Conservation (phyloP, 1,139 yeast genomes). For the Saccharomyces hybrid region DNA sequence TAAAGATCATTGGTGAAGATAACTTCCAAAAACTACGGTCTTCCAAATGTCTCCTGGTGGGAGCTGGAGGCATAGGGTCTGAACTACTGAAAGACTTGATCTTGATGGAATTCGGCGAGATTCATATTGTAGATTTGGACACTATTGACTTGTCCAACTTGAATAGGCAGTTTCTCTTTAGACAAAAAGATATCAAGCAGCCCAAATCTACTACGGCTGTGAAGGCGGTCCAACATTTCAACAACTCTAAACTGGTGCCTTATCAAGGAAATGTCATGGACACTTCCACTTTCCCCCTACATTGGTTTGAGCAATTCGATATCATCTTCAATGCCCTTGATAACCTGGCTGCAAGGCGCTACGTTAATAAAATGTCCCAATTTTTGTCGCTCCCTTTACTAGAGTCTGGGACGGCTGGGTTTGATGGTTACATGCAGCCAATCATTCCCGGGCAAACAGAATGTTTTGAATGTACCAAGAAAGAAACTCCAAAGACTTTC, state of each 20-base stretch:
- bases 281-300: conserved; percentile 56
- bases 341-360: conserved; percentile 83
- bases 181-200: conserved; percentile 78
- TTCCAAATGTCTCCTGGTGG: conserved; percentile 75
- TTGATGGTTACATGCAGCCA: conserved; percentile 88
- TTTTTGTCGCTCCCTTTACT: conserved; percentile 68
- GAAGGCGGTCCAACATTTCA: conserved; percentile 72
- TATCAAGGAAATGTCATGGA: conserved; percentile 89
- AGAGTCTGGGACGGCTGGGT: conserved; percentile 95
- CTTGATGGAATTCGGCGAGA: conserved; percentile 77
- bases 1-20: conserved; percentile 22
- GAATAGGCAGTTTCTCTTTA: conserved; percentile 86
- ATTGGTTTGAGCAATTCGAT: conserved; percentile 77
- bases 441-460: conserved; percentile 76
- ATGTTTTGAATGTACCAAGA: conserved; percentile 87
- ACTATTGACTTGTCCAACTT: conserved; percentile 87
- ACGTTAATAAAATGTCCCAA: conserved; percentile 77
- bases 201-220: conserved; percentile 80
- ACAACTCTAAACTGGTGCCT: conserved; percentile 61
- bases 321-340: conserved; percentile 87
- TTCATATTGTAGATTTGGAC: conserved; percentile 88
- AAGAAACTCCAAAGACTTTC: conserved; percentile 80
- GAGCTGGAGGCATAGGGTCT: conserved; percentile 99
- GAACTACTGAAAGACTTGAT: conserved; percentile 83
- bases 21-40: conserved; percentile 29